Conservation (phyloP, 106 monocot genomes). For the Hemerocallis citrina region DNA sequence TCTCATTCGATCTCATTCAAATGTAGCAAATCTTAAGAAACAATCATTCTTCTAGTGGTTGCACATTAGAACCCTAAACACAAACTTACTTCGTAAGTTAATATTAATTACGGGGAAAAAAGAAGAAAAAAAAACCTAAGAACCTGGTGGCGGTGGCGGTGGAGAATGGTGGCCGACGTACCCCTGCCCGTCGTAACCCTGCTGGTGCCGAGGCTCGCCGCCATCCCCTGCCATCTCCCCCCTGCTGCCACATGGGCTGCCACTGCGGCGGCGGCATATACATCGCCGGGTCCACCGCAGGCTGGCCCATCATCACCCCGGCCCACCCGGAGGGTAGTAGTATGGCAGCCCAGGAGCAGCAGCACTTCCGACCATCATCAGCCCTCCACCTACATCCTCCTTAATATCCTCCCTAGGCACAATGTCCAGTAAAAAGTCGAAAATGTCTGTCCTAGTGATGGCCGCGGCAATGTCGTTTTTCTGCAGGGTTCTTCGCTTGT, state of each 20-base stretch:
- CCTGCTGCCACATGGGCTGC: constrained; percentile 36
- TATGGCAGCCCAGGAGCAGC: constrained; percentile 37
- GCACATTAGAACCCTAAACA: no score
- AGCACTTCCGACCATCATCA: not conserved
- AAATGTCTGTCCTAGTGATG: constrained; percentile 60
- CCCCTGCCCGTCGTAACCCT: constrained; percentile 2
- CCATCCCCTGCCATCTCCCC: constrained; percentile 9
- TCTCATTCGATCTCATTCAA: no score
- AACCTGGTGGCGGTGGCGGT: not conserved
- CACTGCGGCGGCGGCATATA: constrained; percentile 7
- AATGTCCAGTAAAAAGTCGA: constrained; percentile 54
- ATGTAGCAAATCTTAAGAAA: no score
- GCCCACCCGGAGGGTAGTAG: constrained; percentile 33
- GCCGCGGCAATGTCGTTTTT: constrained; percentile 78
- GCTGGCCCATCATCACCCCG: constrained; percentile 36
- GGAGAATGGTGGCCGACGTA: constrained; percentile 17
- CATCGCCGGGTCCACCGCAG: constrained; percentile 26
- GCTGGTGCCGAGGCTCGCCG: constrained; percentile 8
- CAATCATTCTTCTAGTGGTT: no score
- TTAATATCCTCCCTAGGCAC: constrained; percentile 52
- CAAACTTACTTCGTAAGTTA: no score
- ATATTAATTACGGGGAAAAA: no score
- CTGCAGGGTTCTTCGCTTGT: constrained; percentile 73
- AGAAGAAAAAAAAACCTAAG: not conserved
- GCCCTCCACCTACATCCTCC: constrained; percentile 11